These are phyloP conservation scores for Umbelopsis isabellina DNA, from an alignment of 192 early-diverging fungal genomes.

Conservation along the genomic window DNA sequence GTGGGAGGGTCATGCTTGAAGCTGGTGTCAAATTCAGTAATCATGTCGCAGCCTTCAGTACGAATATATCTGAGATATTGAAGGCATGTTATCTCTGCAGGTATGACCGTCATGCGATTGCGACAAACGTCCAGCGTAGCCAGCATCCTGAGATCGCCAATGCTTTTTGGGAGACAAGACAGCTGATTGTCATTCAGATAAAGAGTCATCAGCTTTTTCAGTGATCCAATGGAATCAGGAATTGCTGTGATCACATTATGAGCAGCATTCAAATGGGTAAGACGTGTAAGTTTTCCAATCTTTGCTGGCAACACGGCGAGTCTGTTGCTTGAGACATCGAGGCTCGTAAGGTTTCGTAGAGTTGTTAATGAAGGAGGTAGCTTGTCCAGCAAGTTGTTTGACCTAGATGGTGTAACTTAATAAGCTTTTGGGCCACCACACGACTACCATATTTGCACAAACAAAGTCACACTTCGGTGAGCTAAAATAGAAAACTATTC, in stretches of 20 bases:
- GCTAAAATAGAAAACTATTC: slow-evolving; percentile 18
- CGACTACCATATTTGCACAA: neutral
- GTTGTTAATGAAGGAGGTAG: slow-evolving; percentile 52
- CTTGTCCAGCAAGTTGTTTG: slow-evolving; percentile 20
- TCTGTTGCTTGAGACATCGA: slow-evolving; percentile 69
- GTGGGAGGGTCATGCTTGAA: slow-evolving; percentile 59
- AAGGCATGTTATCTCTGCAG: slow-evolving; percentile 71
- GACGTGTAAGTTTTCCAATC: slow-evolving; percentile 64
- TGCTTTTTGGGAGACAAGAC: slow-evolving; percentile 60
- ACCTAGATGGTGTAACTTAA: neutral
- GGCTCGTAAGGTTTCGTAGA: slow-evolving; percentile 64
- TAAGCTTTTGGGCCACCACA: neutral
- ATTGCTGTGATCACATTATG: slow-evolving; percentile 67
- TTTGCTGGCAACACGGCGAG: slow-evolving; percentile 68
- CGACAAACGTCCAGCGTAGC: slow-evolving; percentile 67
- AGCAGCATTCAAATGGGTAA: slow-evolving; percentile 67
- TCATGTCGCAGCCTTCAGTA: slow-evolving; percentile 58
- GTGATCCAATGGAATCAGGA: slow-evolving; percentile 60
- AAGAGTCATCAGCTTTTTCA: slow-evolving; percentile 70
- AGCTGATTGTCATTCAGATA: slow-evolving; percentile 65
- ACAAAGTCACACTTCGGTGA: slow-evolving; percentile 8
- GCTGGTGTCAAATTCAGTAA: slow-evolving; percentile 45
- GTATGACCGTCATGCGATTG: slow-evolving; percentile 68
- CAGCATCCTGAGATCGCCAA: slow-evolving; percentile 64
- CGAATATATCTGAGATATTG: slow-evolving; percentile 67